Conservation (phyloP, 2,329 filamentous ascomycete genomes). For the Spiromastix sp. region DNA sequence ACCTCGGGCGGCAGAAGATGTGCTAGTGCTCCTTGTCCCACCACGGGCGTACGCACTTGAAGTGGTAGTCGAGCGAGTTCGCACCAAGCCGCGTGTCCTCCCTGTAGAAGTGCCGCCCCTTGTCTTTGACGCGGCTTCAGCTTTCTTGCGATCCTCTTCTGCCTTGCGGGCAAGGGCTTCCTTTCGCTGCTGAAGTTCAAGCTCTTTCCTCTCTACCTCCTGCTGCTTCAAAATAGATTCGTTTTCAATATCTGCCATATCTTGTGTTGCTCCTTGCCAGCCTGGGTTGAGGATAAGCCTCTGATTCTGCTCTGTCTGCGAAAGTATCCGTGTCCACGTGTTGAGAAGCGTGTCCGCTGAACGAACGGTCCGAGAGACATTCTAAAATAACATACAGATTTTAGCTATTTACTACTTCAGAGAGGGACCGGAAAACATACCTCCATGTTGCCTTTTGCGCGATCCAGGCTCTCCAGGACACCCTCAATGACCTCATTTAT, state of each 20-base stretch:
- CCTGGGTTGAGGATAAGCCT: conserved; percentile 75
- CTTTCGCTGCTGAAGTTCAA: conserved; percentile 67
- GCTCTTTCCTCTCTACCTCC: conserved; percentile 63
- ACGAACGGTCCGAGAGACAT: conserved; percentile 72
- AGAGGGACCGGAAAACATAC: conserved; percentile 20
- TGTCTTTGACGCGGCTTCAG: conserved; percentile 17
- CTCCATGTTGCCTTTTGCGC: conserved; percentile 41
- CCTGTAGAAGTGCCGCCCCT: conserved; percentile 22
- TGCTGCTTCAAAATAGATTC: conserved; percentile 65
- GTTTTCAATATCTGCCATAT: conserved; percentile 75
- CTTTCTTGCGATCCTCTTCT: conserved; percentile 38
- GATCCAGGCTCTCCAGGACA: conserved; percentile 34
- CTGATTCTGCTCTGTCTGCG: conserved; percentile 96
- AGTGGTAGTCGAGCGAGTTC: conserved; percentile 25
- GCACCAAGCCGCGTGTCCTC: conserved; percentile 20
- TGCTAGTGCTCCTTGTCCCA: conserved; percentile 12
- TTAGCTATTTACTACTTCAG: conserved; percentile 1
- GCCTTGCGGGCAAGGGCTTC: conserved; percentile 53
- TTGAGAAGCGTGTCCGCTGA: conserved; percentile 84
- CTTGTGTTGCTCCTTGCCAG: conserved; percentile 83
- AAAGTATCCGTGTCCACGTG: conserved; percentile 91
- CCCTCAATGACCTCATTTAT: conserved; percentile 80
- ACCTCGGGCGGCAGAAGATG: conserved; percentile 17
- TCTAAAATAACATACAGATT: conserved; percentile 37
- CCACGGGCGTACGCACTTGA: conserved; percentile 15